Percentiles rank a stretch among this genome's conserved stretches.
Conservation (phyloP, 1,284 basidiomycete species). For the Pseudomicrostroma phylloplanum region DNA sequence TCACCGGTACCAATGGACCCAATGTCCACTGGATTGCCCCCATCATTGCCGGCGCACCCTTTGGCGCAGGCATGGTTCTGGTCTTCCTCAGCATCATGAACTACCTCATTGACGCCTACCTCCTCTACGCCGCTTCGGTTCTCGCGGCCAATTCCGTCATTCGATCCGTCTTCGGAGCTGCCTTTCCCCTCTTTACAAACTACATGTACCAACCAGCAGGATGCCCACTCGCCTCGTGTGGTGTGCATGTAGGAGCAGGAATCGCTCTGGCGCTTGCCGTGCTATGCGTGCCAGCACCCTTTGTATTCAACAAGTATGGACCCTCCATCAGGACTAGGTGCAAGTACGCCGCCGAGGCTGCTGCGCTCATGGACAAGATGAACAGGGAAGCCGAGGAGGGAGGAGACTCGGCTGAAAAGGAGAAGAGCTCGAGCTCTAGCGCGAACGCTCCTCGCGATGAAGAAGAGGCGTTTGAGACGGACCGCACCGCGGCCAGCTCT, state of each 20-base stretch:
- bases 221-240: slow-evolving; percentile 12
- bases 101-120: slow-evolving; percentile 9
- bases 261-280: slow-evolving; percentile 15
- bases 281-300: slow-evolving; percentile 18
- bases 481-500: too few species aligned
- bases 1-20: slow-evolving; percentile 51
- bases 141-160: slow-evolving; percentile 18
- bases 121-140: slow-evolving; percentile 14
- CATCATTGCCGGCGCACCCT: slow-evolving; percentile 18
- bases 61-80: slow-evolving; percentile 18
- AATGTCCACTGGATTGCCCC: slow-evolving; percentile 30
- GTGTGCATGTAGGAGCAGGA: slow-evolving; percentile 19
- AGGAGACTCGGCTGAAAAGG: too few species aligned
- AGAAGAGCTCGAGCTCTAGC: too few species aligned
- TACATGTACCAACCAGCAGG: slow-evolving; percentile 18
- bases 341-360: slow-evolving; percentile 18
- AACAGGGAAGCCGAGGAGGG: not conserved
- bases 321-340: slow-evolving; percentile 14
- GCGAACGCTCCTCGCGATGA: too few species aligned
- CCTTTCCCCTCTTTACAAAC: slow-evolving; percentile 15
- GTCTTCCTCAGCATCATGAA: slow-evolving; percentile 16
- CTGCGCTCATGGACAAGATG: slow-evolving; percentile 13
- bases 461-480: too few species aligned
- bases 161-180: slow-evolving; percentile 16
- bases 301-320: slow-evolving; percentile 17